Evolutionary conservation across 768 basidiomycete species (phyloP).

Genomic region (Termitomyces sp.): DNA sequence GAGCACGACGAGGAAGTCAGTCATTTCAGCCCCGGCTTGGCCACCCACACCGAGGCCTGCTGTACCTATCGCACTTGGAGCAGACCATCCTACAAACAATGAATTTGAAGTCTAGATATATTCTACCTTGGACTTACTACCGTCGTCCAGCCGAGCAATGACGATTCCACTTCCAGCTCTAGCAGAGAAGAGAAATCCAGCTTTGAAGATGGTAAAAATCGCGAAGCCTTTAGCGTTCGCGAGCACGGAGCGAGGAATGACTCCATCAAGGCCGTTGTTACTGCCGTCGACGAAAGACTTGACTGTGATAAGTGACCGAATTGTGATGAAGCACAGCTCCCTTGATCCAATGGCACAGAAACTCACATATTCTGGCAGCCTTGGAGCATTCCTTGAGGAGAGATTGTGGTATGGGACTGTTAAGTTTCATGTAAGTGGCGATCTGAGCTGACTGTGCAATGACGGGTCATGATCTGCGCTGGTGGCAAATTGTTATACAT

Average conservation of each 20-base stretch:
- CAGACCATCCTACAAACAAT: conserved; percentile 70
- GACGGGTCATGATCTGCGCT: neutral
- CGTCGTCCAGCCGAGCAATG: conserved; percentile 79
- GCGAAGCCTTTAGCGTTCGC: conserved; percentile 71
- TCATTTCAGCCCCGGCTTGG: conserved; percentile 82
- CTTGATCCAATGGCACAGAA: conserved; percentile 10
- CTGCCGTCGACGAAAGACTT: conserved; percentile 77
- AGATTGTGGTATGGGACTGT: conserved; percentile 49
- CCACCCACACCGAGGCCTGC: conserved; percentile 89
- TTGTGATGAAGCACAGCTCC: too few relatives aligned
- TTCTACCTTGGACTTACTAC: conserved; percentile 49
- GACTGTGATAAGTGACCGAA: conserved; percentile 41
- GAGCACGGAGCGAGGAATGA: conserved; percentile 48
- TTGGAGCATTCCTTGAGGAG: conserved; percentile 84
- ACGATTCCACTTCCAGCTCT: conserved; percentile 86
- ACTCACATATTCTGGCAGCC: conserved; percentile 82
- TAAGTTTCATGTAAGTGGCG: conserved; percentile 39
- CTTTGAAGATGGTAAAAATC: conserved; percentile 89
- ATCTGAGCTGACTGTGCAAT: neutral
- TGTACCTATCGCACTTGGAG: conserved; percentile 92
- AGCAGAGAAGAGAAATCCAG: conserved; percentile 68
- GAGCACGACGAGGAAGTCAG: conserved; percentile 86
- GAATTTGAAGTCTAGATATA: conserved; percentile 1
- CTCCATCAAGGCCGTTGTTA: conserved; percentile 84
- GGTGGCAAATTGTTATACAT: neutral